Base-by-base conservation (phyloP, 352 stramenopile genomes). In the Globisporangium perplexum region DNA sequence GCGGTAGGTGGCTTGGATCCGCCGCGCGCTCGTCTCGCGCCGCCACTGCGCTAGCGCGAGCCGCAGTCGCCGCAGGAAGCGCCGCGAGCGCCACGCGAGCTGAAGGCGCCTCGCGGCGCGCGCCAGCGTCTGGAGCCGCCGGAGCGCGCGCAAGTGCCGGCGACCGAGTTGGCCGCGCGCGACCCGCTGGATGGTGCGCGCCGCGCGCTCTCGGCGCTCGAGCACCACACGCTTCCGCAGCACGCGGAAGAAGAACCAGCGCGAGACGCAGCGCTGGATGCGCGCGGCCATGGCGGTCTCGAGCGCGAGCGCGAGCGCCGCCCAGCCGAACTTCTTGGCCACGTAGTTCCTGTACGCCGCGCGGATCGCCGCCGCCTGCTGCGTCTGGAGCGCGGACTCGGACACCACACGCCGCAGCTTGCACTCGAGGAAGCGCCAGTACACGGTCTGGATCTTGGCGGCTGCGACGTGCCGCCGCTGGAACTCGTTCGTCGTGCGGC, bases 311-410 rank as follows among this genome's bases (percentile, higher is more conserved):
- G 65, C 70, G 44, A 62, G 57, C 4, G 65, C 78, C 1, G 68
- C 72, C 78, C 78, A 89, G 49, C 67, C 72, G 26, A 88, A 87
- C 56, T 89, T 89, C 49, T 71, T 73, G 45, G 69, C 71, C 5
- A 83, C 53, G 44, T 82, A 86, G 55, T 83, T 76, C 39, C 68
- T 72, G 57, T 85, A 89, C 24, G 70, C 74, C 36, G 60, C 43
- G 39, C 63, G 68, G 42, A 87, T 80, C n/a, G 54, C 57, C 4
- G 50, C 63, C 15, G 56, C 73, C 7, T 67, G 52, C 17, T 71
- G 49, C 8, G 41, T 45, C 28, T 72, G 53, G 4, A 55, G 23
- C 10, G 52, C 20, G 20, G 64, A 43, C 12, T 54, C 12, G 3
- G 45, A 14, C 3, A 59, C 59, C 0, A 64, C 51, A 6, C 55